Evolutionary conservation across 768 basidiomycete genomes (phyloP).

Genomic region (Phylloporus rhodoxanthus): DNA sequence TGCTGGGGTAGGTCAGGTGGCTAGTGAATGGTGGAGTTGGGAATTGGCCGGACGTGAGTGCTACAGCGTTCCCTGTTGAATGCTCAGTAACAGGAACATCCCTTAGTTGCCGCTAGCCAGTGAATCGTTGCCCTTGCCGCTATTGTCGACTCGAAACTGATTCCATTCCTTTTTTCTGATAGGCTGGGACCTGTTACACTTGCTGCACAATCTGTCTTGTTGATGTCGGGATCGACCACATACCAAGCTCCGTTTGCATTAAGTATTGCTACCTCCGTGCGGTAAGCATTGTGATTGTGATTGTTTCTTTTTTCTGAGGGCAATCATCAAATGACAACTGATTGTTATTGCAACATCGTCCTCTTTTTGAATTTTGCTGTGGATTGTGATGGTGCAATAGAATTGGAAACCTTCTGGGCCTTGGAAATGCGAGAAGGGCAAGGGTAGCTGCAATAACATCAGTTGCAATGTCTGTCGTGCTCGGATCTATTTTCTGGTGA

Average conservation of each 20-base stretch:
- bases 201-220: conserved; percentile 84
- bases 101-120: conserved; percentile 50
- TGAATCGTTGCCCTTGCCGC: conserved; percentile 18
- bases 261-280: conserved; percentile 77
- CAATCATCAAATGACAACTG: not conserved
- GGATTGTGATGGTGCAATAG: conserved; percentile 31
- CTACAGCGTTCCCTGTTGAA: not conserved
- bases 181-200: conserved; percentile 76
- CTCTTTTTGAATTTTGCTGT: not conserved
- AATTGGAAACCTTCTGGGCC: conserved; percentile 85
- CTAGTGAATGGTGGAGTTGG: conserved; percentile 98
- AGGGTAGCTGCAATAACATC: conserved; percentile 58
- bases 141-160: not conserved
- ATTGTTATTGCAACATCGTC: not conserved
- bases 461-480: conserved; percentile 56
- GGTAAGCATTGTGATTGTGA: conserved; percentile 40
- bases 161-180: conserved; percentile 11
- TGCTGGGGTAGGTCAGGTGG: conserved; percentile 76
- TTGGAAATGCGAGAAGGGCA: conserved; percentile 69
- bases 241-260: conserved; percentile 84
- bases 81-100: not conserved
- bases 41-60: conserved; percentile 59
- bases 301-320: not conserved
- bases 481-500: conserved; percentile 67
- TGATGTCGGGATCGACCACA: conserved; percentile 66